Base-by-base conservation (phyloP, 768 basidiomycete genomes). In the Termitomyces sp. region DNA sequence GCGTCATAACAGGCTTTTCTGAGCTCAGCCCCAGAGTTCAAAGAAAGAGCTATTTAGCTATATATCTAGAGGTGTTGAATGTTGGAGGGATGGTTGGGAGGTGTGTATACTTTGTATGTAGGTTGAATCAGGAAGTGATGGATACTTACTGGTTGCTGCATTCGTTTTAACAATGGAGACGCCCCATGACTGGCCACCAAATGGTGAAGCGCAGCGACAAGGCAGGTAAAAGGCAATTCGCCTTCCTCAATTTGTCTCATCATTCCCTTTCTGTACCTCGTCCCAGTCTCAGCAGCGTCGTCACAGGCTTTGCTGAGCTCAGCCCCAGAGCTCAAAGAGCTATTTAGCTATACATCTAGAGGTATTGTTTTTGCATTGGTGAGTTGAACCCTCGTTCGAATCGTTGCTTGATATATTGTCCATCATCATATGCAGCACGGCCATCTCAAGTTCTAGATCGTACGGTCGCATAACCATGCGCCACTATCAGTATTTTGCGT, bases 321-420 rank as follows among this genome's bases (percentile, higher is more conserved):
- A 37, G 20, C 51, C 51, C 74, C 79, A 0, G 82, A 84, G 34
- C 83, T 79, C 66, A 84, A 81, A 60, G 81, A 82, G n/a, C 64
- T 84, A 7, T 81, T 78, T 53, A 74, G 73, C 1, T 73, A 69
- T 63, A 74, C 82, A 38, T 80, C 81, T 60, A 71, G 80, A 31
- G 83, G 83, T 4, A 81, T 80, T 20, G 71, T 71, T 2, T 85
- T 80, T 68, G 83, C 83, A n/a, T 57, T 85, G 68, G 83, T 82
- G 56, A 57, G 79, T 73, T 5, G 4, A 15, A 47, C 38, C 51
- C 37, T 38, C 17, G n/a, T 50, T 63, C 32, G n/a, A 50, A 11
- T 40, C 31, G 11, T 11, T 48, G 43, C 61, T 46, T 63, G 57
- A 66, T 40, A 51, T 11, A 25, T 25, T 25, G 1, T 25, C 2